phyloP scores from a whole-genome alignment of 345 rosid genomes.

The Sisymbrium irio region DNA sequence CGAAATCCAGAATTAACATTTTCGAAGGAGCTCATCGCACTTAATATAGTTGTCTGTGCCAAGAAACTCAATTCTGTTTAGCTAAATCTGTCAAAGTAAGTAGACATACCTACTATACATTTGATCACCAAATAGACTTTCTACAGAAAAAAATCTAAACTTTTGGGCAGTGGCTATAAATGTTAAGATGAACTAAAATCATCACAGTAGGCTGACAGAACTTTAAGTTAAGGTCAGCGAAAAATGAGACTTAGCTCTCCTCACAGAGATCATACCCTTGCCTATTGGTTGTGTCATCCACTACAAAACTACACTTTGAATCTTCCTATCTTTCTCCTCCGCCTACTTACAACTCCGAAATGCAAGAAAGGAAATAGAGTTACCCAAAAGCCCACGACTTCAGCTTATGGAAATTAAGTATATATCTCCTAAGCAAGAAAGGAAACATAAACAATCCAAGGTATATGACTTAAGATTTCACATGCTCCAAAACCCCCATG shows the following conservation, averaged over 20 bases:
- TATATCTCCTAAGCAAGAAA: neutral
- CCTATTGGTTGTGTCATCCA: neutral
- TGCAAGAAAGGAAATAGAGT: neutral
- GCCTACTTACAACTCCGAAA: slow-evolving; percentile 3
- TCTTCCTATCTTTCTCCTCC: neutral
- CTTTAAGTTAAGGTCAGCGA: neutral
- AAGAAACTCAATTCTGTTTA: neutral
- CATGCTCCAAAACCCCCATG: neutral
- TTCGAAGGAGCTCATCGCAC: neutral
- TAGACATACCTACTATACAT: neutral
- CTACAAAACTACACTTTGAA: neutral
- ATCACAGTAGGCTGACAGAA: neutral
- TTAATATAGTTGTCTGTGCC: neutral
- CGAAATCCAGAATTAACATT: neutral
- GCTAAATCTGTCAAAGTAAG: neutral
- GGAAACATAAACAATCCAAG: neutral
- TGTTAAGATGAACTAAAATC: neutral
- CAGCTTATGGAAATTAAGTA: neutral
- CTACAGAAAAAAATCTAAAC: no score
- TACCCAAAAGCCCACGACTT: neutral
- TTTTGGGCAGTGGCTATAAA: neutral
- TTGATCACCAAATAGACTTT: neutral
- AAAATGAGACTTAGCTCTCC: neutral
- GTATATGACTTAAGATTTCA: neutral
- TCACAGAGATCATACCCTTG: neutral